These are phyloP conservation scores for Silene uniflora DNA, from an alignment of 148 eudicot species.

Conservation along the genomic window DNA sequence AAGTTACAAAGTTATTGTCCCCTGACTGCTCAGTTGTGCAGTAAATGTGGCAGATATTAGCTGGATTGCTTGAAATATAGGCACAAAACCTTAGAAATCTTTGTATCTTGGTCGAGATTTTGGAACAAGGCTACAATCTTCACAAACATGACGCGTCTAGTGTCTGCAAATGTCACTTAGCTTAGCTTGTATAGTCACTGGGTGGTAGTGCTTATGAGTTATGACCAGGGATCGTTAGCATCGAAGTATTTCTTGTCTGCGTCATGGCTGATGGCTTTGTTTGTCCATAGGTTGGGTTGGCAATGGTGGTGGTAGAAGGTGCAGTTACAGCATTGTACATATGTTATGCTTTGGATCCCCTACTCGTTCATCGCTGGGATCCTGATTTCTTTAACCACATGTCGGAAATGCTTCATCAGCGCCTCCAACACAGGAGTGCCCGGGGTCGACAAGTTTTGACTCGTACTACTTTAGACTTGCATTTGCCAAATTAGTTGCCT, in stretches of 20 bases:
- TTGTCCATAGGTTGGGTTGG: conserved; percentile 65
- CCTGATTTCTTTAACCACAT: conserved; percentile 63
- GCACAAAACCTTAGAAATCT: no score
- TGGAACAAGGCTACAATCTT: no score
- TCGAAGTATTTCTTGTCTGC: background rate
- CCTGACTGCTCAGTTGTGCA: no score
- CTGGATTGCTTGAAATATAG: no score
- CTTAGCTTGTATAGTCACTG: no score
- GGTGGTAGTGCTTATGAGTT: no score
- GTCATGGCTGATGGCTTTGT: background rate
- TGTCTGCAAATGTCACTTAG: no score
- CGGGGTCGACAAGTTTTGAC: conserved; percentile 66
- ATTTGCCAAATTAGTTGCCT: conserved; percentile 28
- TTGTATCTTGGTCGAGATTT: no score
- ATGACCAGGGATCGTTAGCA: no score
- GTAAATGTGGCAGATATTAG: no score
- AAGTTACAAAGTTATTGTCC: no score
- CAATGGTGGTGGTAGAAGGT: conserved; percentile 94
- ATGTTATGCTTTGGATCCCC: conserved; percentile 86
- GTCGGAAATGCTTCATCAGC: conserved; percentile 82
- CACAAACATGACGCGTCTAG: no score
- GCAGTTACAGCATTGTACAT: conserved; percentile 88
- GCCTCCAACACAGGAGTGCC: conserved; percentile 85
- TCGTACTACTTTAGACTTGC: conserved; percentile 43
- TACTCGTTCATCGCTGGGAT: conserved; percentile 78